Percentiles rank a stretch among this genome's conserved stretches.
phyloP scores from a whole-genome alignment of 306 rosid species.

The Senna tora region DNA sequence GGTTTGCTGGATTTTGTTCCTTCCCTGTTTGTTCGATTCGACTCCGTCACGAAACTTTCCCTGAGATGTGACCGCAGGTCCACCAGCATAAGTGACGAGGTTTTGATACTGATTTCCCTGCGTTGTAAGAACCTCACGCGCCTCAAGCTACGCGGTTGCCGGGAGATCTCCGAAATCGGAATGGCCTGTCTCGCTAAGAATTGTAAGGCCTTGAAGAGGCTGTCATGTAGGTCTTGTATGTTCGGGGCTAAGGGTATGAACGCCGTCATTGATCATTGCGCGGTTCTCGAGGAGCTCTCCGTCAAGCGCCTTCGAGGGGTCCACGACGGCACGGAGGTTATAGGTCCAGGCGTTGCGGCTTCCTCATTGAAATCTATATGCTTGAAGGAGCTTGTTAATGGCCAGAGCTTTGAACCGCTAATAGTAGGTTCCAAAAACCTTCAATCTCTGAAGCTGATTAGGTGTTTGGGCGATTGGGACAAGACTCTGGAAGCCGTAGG shows the following conservation, averaged over 20 bases:
- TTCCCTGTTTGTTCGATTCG: conserved; percentile 64
- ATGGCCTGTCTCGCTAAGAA: conserved; percentile 62
- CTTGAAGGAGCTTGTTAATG: conserved; percentile 67
- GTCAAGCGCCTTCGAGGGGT: conserved; percentile 75
- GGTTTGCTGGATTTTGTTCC: conserved; percentile 55
- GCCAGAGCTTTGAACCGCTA: conserved; percentile 69
- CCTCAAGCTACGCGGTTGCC: conserved; percentile 78
- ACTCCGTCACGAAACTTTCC: conserved; percentile 69
- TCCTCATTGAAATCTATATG: conserved; percentile 62
- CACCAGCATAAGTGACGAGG: conserved; percentile 65
- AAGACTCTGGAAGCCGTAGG: conserved; percentile 54
- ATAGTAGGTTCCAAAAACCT: conserved; percentile 66
- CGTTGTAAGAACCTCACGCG: conserved; percentile 66
- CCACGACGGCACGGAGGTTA: conserved; percentile 47
- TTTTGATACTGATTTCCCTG: conserved; percentile 59
- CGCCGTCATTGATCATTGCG: conserved; percentile 58
- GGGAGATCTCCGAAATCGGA: conserved; percentile 61
- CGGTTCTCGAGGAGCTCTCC: conserved; percentile 69
- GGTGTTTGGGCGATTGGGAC: conserved; percentile 88
- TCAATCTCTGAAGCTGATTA: conserved; percentile 59
- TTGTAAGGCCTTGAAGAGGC: conserved; percentile 67
- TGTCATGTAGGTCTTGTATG: conserved; percentile 69
- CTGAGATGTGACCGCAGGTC: conserved; percentile 73
- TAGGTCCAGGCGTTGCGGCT: conserved; percentile 49
- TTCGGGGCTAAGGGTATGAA: conserved; percentile 68